Conservation (phyloP, 306 rosid genomes). For the Albizia julibrissin region DNA sequence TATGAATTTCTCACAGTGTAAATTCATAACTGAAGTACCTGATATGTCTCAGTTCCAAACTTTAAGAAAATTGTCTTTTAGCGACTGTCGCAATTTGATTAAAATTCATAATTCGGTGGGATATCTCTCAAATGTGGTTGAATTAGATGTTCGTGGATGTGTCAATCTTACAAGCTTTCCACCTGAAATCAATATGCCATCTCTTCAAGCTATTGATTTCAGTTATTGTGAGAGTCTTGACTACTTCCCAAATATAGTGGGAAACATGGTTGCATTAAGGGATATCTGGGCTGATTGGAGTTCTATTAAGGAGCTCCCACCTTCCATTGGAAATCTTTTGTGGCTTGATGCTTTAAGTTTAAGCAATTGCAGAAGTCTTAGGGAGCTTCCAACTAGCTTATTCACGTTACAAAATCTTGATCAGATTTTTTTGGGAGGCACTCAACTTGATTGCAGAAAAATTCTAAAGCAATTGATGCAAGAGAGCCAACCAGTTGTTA, state of each 20-base stretch:
- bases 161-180: neutral
- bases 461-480: neutral
- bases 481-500: neutral
- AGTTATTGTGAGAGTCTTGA: neutral
- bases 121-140: neutral
- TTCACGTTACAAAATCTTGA: neutral
- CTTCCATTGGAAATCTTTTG: neutral
- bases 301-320: neutral
- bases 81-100: neutral
- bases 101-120: neutral
- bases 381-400: neutral
- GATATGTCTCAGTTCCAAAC: neutral
- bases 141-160: neutral
- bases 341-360: neutral
- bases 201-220: neutral
- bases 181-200: neutral
- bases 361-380: neutral
- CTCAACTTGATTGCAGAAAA: neutral
- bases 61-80: neutral
- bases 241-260: neutral
- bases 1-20: neutral
- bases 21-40: neutral
- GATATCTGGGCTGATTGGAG: neutral
- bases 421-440: neutral
- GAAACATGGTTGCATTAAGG: neutral